These are phyloP conservation scores for Aspergillus cejpii DNA, from an alignment of 2,329 filamentous ascomycete species.

Conservation along the genomic window DNA sequence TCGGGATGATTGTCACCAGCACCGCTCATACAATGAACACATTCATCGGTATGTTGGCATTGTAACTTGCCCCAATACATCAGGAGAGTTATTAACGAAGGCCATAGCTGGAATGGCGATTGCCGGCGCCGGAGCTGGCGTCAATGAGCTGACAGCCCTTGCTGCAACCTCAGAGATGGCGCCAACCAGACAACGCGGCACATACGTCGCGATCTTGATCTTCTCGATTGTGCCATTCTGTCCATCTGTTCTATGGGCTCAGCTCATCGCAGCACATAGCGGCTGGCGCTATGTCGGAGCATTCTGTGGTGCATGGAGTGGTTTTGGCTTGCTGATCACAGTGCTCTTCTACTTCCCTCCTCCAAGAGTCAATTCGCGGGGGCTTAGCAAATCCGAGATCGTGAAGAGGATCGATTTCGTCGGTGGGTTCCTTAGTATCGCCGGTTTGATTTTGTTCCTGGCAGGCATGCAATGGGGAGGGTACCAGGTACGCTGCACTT, in stretches of 20 bases:
- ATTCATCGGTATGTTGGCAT: slow-evolving; percentile 49
- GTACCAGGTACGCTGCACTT: slow-evolving; percentile 32
- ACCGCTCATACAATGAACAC: slow-evolving; percentile 54
- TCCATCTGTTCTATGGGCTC: slow-evolving; percentile 56
- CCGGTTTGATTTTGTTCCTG: slow-evolving; percentile 45
- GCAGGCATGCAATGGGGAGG: slow-evolving; percentile 49
- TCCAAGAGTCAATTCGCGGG: slow-evolving; percentile 38
- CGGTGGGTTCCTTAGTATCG: slow-evolving; percentile 45
- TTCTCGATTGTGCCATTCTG: slow-evolving; percentile 58
- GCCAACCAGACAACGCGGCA: slow-evolving; percentile 57
- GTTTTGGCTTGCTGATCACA: slow-evolving; percentile 39
- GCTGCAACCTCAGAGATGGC: slow-evolving; percentile 63
- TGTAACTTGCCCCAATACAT: slow-evolving; percentile 23
- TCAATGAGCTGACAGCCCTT: slow-evolving; percentile 62
- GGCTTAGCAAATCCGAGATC: slow-evolving; percentile 35
- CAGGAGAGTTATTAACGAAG: neutral
- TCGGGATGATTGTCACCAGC: slow-evolving; percentile 55
- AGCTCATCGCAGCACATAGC: slow-evolving; percentile 47
- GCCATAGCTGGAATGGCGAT: slow-evolving; percentile 49
- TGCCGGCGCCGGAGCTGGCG: slow-evolving; percentile 58
- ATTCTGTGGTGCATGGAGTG: slow-evolving; percentile 40
- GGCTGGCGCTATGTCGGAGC: slow-evolving; percentile 42
- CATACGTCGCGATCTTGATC: slow-evolving; percentile 55
- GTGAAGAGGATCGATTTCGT: slow-evolving; percentile 47
- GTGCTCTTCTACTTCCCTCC: slow-evolving; percentile 43